Conservation (phyloP, 805 yeast species). For the Candida methanosorbosa region DNA sequence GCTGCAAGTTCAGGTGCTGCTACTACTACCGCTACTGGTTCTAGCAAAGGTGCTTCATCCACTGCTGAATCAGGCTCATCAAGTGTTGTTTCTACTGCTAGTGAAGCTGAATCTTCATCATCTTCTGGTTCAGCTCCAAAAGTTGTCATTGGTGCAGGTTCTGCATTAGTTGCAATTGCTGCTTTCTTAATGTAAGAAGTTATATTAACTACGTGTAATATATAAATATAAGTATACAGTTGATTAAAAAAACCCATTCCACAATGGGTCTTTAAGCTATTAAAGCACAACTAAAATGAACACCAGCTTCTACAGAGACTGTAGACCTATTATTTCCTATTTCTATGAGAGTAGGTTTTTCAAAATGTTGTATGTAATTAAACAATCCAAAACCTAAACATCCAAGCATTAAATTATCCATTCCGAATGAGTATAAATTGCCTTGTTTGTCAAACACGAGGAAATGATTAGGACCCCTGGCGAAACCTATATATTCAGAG, state of each 20-base stretch:
- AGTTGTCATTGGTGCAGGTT: not conserved
- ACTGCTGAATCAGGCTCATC: not conserved
- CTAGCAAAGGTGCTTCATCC: not conserved
- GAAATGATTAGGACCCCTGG: slow-evolving; percentile 8
- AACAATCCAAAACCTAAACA: slow-evolving; percentile 6
- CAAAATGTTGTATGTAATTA: not conserved
- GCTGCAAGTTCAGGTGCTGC: not conserved
- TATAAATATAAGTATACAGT: too few relatives aligned
- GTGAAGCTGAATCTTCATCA: not conserved
- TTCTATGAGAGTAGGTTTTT: slow-evolving; percentile 3
- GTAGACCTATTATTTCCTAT: not conserved
- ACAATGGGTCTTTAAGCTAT: too few relatives aligned
- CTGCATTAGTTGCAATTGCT: not conserved
- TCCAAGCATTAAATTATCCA: slow-evolving; percentile 6
- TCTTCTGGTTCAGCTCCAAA: not conserved
- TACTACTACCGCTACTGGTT: not conserved
- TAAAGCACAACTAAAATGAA: slow-evolving; percentile 8
- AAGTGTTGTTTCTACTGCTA: not conserved
- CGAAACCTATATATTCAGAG: slow-evolving; percentile 1
- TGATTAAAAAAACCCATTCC: too few relatives aligned
- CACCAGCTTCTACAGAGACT: slow-evolving; percentile 8
- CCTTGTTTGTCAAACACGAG: slow-evolving; percentile 3
- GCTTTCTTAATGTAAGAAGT: slow-evolving; percentile 1
- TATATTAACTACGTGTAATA: too few relatives aligned
- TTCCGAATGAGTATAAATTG: slow-evolving; percentile 6